Evolutionary conservation across 257 asterid genomes (phyloP).

Genomic region (Solanum infundibuliforme): DNA sequence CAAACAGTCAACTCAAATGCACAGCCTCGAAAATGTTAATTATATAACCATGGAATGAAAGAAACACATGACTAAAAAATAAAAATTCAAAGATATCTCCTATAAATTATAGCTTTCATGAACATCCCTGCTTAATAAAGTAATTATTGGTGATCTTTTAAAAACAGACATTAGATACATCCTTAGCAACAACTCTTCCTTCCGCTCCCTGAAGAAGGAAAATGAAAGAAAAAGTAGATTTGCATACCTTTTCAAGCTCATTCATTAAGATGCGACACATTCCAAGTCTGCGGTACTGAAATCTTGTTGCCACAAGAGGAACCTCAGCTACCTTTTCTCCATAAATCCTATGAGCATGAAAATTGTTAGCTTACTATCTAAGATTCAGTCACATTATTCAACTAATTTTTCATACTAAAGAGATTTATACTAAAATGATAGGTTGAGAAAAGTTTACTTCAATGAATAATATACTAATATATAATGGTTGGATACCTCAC

Average conservation of each 20-base stretch:
- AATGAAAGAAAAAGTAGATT: not conserved
- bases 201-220: not conserved
- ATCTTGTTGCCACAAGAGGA: conserved; percentile 73
- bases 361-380: not conserved
- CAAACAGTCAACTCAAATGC: not conserved
- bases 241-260: conserved; percentile 62
- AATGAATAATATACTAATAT: not conserved
- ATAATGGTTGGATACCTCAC: conserved; percentile 37
- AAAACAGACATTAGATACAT: not conserved
- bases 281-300: conserved; percentile 68
- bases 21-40: not conserved
- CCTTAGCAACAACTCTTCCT: not conserved
- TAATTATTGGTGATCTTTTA: not conserved
- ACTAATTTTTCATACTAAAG: not conserved
- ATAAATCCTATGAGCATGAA: conserved; percentile 33
- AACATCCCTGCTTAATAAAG: not conserved
- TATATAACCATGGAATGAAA: not conserved
- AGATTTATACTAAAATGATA: not conserved
- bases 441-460: not conserved
- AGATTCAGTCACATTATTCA: not conserved
- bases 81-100: not conserved
- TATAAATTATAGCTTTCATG: not conserved
- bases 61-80: not conserved
- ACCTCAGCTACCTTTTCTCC: conserved; percentile 72
- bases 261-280: conserved; percentile 73